These are phyloP conservation scores for Eustoma russellianum DNA, from an alignment of 257 asterid species.

Conservation along the genomic window DNA sequence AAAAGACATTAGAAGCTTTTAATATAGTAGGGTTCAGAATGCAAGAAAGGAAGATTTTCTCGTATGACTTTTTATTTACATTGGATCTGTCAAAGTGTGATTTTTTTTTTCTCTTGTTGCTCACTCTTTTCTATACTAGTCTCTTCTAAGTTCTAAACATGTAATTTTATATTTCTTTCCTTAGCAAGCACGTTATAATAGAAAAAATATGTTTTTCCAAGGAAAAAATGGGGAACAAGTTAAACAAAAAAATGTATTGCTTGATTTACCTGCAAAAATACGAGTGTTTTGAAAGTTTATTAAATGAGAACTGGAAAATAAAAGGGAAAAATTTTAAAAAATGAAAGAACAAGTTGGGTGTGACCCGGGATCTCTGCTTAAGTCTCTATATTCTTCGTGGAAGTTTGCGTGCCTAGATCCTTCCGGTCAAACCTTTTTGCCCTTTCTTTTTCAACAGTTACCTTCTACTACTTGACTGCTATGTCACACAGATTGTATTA, in stretches of 20 bases:
- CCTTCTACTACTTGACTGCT: conserved; percentile 23
- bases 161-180: conserved; percentile 19
- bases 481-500: conserved; percentile 16
- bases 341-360: conserved; percentile 41
- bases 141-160: conserved; percentile 27
- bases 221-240: conserved; percentile 32
- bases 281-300: conserved; percentile 28
- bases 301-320: neutral
- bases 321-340: neutral
- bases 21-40: conserved; percentile 17
- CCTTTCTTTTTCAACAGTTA: conserved; percentile 14
- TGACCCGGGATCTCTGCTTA: conserved; percentile 9
- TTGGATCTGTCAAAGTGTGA: conserved; percentile 68
- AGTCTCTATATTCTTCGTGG: conserved; percentile 23
- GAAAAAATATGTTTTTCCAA: too few relatives aligned
- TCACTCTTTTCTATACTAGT: conserved; percentile 36
- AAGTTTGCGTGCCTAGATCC: conserved; percentile 54
- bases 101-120: conserved; percentile 1
- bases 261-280: conserved; percentile 31
- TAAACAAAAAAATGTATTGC: conserved; percentile 12
- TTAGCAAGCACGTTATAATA: conserved; percentile 5
- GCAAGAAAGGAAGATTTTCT: conserved; percentile 29
- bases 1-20: neutral
- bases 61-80: conserved; percentile 12
- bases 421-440: conserved; percentile 55